These are phyloP conservation scores for Rhizopogon rudus DNA, from an alignment of 768 basidiomycete genomes.

Conservation along the genomic window DNA sequence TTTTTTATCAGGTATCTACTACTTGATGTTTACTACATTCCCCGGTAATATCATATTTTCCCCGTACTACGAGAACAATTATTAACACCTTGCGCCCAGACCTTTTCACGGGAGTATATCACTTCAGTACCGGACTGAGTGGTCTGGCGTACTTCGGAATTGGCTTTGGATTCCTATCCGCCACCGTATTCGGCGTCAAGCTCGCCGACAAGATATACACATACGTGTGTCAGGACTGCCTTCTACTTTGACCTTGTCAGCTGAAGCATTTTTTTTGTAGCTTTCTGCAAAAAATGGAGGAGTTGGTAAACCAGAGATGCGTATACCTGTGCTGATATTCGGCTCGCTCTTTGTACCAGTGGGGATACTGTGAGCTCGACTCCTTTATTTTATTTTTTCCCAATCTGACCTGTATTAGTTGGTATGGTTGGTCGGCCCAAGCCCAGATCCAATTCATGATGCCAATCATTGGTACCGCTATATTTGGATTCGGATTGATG, in stretches of 20 bases:
- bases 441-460: slow-evolving; percentile 67
- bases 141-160: slow-evolving; percentile 53
- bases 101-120: slow-evolving; percentile 44
- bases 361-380: slow-evolving; percentile 53
- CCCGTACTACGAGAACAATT: not conserved
- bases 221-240: slow-evolving; percentile 28
- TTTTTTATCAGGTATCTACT: slow-evolving; percentile 46
- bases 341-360: slow-evolving; percentile 67
- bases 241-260: too few relatives aligned
- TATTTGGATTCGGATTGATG: slow-evolving; percentile 64
- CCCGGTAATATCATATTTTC: slow-evolving; percentile 25
- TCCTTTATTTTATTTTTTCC: not conserved
- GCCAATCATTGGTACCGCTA: slow-evolving; percentile 60
- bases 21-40: slow-evolving; percentile 70
- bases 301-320: slow-evolving; percentile 68
- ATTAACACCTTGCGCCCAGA: slow-evolving; percentile 17
- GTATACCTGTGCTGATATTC: slow-evolving; percentile 67
- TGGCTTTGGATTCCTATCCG: slow-evolving; percentile 49
- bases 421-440: slow-evolving; percentile 81
- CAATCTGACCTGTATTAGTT: slow-evolving; percentile 32
- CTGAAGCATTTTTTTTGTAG: slow-evolving; percentile 22
- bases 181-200: slow-evolving; percentile 44
- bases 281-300: slow-evolving; percentile 52
- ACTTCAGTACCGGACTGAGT: slow-evolving; percentile 44
- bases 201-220: slow-evolving; percentile 43